Conservation (phyloP, 371 early-diverging fungal species). For the Cokeromyces recurvatus region DNA sequence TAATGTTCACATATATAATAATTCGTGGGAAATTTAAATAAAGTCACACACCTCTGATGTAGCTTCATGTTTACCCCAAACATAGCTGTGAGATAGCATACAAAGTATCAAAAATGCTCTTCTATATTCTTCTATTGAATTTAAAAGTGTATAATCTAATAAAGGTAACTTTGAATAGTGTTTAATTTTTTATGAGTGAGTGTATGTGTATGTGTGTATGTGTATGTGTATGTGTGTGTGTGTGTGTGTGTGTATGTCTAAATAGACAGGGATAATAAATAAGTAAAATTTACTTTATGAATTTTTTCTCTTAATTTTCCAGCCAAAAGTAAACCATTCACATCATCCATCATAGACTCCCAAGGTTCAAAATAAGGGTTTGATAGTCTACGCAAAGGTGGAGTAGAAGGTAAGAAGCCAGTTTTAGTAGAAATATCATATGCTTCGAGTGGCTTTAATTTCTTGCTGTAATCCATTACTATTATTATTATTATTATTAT, state of each 20-base stretch:
- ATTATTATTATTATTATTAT: background rate
- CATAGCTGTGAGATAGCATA: conserved; percentile 87
- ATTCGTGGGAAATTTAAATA: conserved; percentile 35
- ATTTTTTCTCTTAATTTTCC: conserved; percentile 70
- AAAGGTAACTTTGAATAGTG: conserved; percentile 62
- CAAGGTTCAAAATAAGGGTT: conserved; percentile 82
- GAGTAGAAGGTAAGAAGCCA: conserved; percentile 85
- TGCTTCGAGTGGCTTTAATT: conserved; percentile 57
- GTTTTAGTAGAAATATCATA: conserved; percentile 80
- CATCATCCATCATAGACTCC: conserved; percentile 79
- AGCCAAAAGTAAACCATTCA: conserved; percentile 75
- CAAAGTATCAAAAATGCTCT: conserved; percentile 85
- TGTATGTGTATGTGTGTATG: too few relatives aligned
- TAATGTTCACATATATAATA: too few relatives aligned
- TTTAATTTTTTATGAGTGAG: too few relatives aligned
- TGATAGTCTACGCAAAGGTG: conserved; percentile 68
- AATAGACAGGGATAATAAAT: too few relatives aligned
- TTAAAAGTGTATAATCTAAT: conserved; percentile 59
- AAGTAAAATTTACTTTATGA: conserved; percentile 49
- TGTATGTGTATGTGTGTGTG: too few relatives aligned
- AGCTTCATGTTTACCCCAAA: conserved; percentile 84
- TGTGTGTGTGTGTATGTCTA: too few relatives aligned
- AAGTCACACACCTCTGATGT: conserved; percentile 80
- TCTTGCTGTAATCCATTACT: background rate
- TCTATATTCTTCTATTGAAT: conserved; percentile 65